Base-by-base conservation (phyloP, 1,284 basidiomycete species). In the Lentinula novae-zelandiae region DNA sequence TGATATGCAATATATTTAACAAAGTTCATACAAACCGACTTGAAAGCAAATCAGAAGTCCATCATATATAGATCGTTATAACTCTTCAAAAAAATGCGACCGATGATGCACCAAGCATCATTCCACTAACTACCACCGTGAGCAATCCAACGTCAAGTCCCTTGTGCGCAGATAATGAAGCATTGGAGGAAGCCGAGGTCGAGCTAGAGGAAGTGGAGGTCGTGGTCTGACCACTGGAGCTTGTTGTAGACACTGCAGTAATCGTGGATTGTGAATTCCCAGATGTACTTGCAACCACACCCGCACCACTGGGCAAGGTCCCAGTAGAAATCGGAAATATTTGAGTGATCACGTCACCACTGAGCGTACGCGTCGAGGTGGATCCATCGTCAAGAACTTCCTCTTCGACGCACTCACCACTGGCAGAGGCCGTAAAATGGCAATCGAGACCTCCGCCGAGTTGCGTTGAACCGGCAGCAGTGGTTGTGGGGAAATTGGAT, bases 401-500 rank as follows among this genome's bases (percentile, higher is more conserved):
- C 13, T 52, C 57, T 27, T 58, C 34, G 22, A 52, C 50, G 22
- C 57, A 58, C 34, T 58, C 57, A 5, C 57, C 57, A 36, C 48
- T 51, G 3, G n/a, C 22, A 5, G 48, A 39, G 6, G 48, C 49
- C 12, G 57, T 58, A 27, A 52, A 40, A 20, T 38, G 38, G 34
- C 57, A 58, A n/a, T 53, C 22, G 3, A 44, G 10, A 9, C 38
- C 57, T 39, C 57, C 57, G 7, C 57, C 57, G 27, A 58, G 48
- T 31, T 42, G 38, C 6, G 49, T 44, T 17, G 48, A 39, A 17
- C 38, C 49, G 1, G 34, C 57, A 13, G 22, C 15, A 2, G 57
- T 58, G 33, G 57, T 40, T 3, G 57, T 58, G 3, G 57, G 49
- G 31, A 58, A 58, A n/a, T 58, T 52, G 13, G 57, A 58, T 27